These are phyloP conservation scores for Hypsizygus marmoreus DNA, from an alignment of 768 basidiomycete genomes.

Conservation along the genomic window DNA sequence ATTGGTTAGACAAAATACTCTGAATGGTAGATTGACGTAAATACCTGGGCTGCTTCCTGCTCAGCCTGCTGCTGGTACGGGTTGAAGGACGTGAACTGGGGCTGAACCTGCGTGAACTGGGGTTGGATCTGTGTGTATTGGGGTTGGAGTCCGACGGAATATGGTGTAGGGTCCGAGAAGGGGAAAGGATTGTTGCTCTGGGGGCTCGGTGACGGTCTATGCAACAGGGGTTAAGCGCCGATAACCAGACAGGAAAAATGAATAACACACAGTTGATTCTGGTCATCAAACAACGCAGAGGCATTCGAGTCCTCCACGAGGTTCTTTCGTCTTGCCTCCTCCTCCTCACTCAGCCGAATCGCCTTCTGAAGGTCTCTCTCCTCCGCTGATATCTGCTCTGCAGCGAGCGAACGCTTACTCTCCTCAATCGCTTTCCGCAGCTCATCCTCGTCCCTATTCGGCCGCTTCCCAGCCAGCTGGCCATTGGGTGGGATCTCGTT, in stretches of 20 bases:
- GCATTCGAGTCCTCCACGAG: conserved; percentile 76
- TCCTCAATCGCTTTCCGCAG: conserved; percentile 85
- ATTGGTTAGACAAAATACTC: conserved; percentile 34
- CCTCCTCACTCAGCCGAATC: conserved; percentile 84
- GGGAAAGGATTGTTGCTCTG: conserved; percentile 63
- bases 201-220: conserved; percentile 29
- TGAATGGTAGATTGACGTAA: conserved; percentile 6
- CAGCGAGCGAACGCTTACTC: conserved; percentile 72
- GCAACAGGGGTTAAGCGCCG: conserved; percentile 27
- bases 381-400: conserved; percentile 71
- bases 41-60: conserved; percentile 78
- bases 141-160: conserved; percentile 57
- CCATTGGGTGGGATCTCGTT: conserved; percentile 12
- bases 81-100: conserved; percentile 92
- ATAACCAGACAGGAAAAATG: conserved; percentile 9
- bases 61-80: conserved; percentile 92
- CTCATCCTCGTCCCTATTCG: conserved; percentile 76
- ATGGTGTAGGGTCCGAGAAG: conserved; percentile 60
- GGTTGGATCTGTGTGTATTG: conserved; percentile 64
- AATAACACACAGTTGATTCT: conserved; percentile 67
- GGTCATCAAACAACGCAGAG: conserved; percentile 82
- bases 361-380: conserved; percentile 87
- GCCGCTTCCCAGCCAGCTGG: conserved; percentile 29
- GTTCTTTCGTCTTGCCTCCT: conserved; percentile 75
- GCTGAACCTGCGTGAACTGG: conserved; percentile 74